Percentiles rank a stretch among this genome's conserved stretches.
Evolutionary conservation across 2,329 filamentous ascomycete species (phyloP).

Genomic region (Alternaria brassicicola): DNA sequence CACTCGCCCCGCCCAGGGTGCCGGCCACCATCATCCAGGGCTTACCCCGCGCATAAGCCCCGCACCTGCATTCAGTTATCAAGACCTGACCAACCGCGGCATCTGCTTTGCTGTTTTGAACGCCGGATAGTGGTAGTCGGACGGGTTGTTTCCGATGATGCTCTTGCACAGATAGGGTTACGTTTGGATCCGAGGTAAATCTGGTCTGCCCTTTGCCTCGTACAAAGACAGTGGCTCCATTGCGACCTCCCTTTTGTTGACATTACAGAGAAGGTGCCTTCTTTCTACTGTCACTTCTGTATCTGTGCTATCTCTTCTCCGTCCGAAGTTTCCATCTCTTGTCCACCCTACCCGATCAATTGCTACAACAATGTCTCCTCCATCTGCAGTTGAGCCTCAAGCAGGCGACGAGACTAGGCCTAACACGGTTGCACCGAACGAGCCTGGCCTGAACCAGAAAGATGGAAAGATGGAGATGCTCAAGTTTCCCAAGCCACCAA

Average conservation of each 20-base stretch:
- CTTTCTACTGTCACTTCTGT: neutral
- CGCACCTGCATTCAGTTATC: neutral
- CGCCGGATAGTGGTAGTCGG: neutral
- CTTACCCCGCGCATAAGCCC: neutral
- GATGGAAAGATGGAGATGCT: constrained; percentile 34
- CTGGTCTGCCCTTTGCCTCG: neutral
- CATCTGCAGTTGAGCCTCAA: constrained; percentile 40
- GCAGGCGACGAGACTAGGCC: constrained; percentile 33
- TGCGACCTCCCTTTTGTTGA: neutral
- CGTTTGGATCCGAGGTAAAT: constrained; percentile 5
- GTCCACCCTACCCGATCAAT: neutral
- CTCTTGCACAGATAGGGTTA: neutral
- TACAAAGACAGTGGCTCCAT: neutral
- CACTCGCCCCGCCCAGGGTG: neutral
- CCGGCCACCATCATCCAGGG: neutral
- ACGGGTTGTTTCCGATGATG: neutral
- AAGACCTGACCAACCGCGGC: constrained; percentile 2
- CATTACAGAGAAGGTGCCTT: neutral
- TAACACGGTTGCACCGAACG: constrained; percentile 38
- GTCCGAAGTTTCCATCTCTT: neutral
- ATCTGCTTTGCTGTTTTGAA: neutral
- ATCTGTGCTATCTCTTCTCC: neutral
- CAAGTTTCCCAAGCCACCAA: constrained; percentile 40
- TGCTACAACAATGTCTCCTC: constrained; percentile 28
- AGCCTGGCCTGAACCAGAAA: constrained; percentile 39